Evolutionary conservation across 148 eudicot genomes (phyloP).

Genomic region (Amaranthus hypochondriacus): DNA sequence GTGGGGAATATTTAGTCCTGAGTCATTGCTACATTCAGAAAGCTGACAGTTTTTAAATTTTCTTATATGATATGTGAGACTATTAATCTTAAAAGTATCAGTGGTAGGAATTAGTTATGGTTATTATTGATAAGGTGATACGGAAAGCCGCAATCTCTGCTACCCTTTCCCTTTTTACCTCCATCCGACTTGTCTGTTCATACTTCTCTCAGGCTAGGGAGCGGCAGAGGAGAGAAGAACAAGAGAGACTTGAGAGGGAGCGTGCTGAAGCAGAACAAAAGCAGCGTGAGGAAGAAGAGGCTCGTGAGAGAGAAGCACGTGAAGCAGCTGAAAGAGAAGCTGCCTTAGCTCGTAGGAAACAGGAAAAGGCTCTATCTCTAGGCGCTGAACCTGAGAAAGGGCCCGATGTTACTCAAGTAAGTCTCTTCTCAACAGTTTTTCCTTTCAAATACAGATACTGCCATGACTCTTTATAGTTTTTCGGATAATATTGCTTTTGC

Average conservation of each 20-base stretch:
- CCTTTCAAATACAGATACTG: neutral
- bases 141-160: no score
- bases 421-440: conserved; percentile 3
- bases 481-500: neutral
- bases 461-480: neutral
- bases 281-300: conserved; percentile 86
- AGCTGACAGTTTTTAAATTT: no score
- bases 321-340: conserved; percentile 96
- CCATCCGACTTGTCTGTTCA: neutral
- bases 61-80: no score
- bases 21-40: no score
- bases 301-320: conserved; percentile 77
- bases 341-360: conserved; percentile 65
- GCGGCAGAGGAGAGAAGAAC: conserved; percentile 84
- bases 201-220: conserved; percentile 70
- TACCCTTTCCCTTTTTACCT: no score
- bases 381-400: conserved; percentile 96
- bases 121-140: no score
- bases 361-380: conserved; percentile 71
- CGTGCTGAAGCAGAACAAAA: conserved; percentile 90
- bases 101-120: no score
- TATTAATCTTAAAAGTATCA: no score
- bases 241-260: conserved; percentile 79
- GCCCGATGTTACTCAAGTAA: conserved; percentile 90
- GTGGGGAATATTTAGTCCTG: no score